phyloP scores from a whole-genome alignment of 257 asterid genomes.

The Salvia splendens region DNA sequence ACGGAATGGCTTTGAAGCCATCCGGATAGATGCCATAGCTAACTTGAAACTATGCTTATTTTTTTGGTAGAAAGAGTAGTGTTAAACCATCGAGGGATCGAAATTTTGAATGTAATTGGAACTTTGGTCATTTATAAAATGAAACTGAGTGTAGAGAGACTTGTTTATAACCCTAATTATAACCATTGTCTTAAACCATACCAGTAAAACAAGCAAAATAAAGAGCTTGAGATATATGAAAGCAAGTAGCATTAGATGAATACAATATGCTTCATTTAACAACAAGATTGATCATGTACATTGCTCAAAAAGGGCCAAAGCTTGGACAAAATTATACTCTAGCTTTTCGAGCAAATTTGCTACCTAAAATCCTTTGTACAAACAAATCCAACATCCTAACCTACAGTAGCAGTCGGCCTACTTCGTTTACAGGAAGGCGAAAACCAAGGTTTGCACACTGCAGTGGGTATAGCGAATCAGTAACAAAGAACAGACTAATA shows the following conservation, averaged over 20 bases:
- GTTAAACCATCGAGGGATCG: constrained; percentile 4
- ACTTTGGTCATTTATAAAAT: neutral
- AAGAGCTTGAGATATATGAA: neutral
- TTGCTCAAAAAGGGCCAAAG: constrained; percentile 42
- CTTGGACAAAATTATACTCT: constrained; percentile 40
- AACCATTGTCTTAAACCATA: too few species aligned
- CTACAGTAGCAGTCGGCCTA: constrained; percentile 36
- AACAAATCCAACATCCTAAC: constrained; percentile 35
- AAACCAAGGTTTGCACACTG: constrained; percentile 17
- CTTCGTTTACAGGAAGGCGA: neutral
- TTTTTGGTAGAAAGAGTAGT: constrained; percentile 1
- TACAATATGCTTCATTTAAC: constrained; percentile 40
- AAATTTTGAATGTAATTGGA: constrained; percentile 15
- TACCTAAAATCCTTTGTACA: constrained; percentile 49
- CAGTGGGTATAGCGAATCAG: constrained; percentile 16
- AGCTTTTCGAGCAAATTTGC: constrained; percentile 42
- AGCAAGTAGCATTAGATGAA: neutral
- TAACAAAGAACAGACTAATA: neutral
- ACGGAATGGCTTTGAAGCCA: constrained; percentile 27
- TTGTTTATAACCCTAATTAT: too few species aligned
- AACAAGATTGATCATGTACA: constrained; percentile 45
- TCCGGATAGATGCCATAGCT: constrained; percentile 15
- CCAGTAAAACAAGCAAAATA: neutral
- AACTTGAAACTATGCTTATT: constrained; percentile 11
- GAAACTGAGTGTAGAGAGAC: neutral